Evolutionary conservation across 805 yeast genomes (phyloP), one percentile per base, ranked within the genome.

Genomic region (Kluyveromyces lactis): DNA sequence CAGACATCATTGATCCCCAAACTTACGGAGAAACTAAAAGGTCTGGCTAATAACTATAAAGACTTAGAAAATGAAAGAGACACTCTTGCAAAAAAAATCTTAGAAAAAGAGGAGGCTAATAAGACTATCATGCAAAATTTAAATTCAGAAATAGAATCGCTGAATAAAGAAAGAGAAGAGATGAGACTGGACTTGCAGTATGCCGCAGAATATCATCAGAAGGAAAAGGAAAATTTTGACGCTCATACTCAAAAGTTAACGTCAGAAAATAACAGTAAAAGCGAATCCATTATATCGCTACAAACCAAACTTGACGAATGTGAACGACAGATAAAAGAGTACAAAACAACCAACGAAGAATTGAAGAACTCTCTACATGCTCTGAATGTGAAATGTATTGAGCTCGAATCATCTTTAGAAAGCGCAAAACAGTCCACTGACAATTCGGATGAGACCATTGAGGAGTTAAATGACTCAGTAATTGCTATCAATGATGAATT

Each of bases 21-120:
- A 42, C 44, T 73, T 33, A 67, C 73, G 0, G 70, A 63, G 13
- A 73, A 72, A 49, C 49, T 74, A 29, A 67, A 68, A 47, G 55
- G 63, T 1, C 52, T 75, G 13, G 73, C 74, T 1, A 43, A 50
- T 5, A 50, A 51, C 6, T 60, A 50, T 33, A 56, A 56, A 29
- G 58, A 55, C 6, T 37, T 63, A 15, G 51, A 52, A 13, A 16
- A 26, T 1, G 60, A 55, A 18, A 58, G 55, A 31, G 45, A 47
- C 4, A 3, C 15, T 19, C 32, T 36, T 15, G 10, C 11, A 36
- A 16, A 16, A 10, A n/a, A 27, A 13, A 34, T 28, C 8, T 15
- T 10, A 12, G 27, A 3, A 10, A 36, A 30, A 10, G 16, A 26
- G 11, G 18, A 45, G 5, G 17, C 33, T 10, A 34, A 26, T 18